phyloP scores from a whole-genome alignment of 2,329 filamentous ascomycete genomes.

The Phaeomoniella chlamydospora region DNA sequence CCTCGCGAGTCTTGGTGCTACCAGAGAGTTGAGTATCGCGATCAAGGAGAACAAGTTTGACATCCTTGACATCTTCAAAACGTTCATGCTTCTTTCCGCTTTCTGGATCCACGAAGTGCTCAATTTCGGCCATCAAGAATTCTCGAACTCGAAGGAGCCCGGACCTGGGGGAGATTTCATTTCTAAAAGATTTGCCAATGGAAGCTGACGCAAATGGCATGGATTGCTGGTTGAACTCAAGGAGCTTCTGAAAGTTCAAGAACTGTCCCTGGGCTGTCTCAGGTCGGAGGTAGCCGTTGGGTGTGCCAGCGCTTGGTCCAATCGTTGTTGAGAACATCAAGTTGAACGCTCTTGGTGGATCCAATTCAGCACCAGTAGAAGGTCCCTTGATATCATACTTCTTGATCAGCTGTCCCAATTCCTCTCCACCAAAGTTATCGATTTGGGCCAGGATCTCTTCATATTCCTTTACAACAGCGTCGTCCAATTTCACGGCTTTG shows the following conservation, averaged over 20 bases:
- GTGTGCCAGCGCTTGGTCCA: conserved; percentile 75
- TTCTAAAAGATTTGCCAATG: conserved; percentile 95
- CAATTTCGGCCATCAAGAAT: conserved; percentile 97
- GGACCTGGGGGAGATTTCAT: conserved; percentile 88
- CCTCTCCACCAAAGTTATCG: conserved; percentile 82
- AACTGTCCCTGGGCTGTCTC: conserved; percentile 98
- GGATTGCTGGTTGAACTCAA: conserved; percentile 86
- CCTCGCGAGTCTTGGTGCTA: conserved; percentile 58
- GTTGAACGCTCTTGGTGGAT: conserved; percentile 82
- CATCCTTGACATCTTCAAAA: conserved; percentile 70
- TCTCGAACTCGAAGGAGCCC: conserved; percentile 89
- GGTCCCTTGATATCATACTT: conserved; percentile 90
- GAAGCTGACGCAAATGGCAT: conserved; percentile 97
- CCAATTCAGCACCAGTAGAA: conserved; percentile 58
- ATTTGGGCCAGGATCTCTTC: conserved; percentile 84
- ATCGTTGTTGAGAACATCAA: conserved; percentile 98
- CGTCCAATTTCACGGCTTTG: conserved; percentile 72
- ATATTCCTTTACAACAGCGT: conserved; percentile 76
- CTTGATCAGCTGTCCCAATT: conserved; percentile 75
- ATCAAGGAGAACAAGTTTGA: conserved; percentile 73
- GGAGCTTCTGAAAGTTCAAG: conserved; percentile 87
- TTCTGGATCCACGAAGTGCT: conserved; percentile 92
- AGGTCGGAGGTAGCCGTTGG: conserved; percentile 66
- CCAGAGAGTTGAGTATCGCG: conserved; percentile 75
- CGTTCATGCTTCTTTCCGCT: conserved; percentile 87